These are phyloP conservation scores for Fusarium sp. DNA, from an alignment of 2,329 filamentous ascomycete genomes.

Conservation along the genomic window DNA sequence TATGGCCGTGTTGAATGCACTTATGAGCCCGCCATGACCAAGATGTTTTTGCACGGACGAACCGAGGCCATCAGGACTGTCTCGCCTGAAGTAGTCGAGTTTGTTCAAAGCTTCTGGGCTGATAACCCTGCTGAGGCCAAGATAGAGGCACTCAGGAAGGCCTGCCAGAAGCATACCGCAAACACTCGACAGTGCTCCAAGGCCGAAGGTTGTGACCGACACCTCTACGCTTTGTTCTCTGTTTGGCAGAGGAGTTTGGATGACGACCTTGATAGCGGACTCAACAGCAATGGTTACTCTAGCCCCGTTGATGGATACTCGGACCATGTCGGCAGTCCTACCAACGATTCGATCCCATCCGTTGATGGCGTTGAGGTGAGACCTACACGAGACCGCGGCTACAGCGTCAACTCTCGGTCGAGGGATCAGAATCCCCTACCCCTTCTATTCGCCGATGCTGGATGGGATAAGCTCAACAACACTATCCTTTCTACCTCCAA, in stretches of 20 bases:
- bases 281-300: slow-evolving; percentile 74
- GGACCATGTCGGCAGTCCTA: slow-evolving; percentile 67
- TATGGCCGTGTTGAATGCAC: slow-evolving; percentile 95
- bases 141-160: slow-evolving; percentile 86
- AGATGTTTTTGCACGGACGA: slow-evolving; percentile 90
- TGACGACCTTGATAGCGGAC: slow-evolving; percentile 68
- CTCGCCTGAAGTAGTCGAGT: slow-evolving; percentile 85
- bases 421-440: slow-evolving; percentile 72
- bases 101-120: slow-evolving; percentile 94
- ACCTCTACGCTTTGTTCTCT: slow-evolving; percentile 93
- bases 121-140: slow-evolving; percentile 88
- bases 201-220: slow-evolving; percentile 90
- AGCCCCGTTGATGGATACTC: slow-evolving; percentile 70
- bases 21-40: slow-evolving; percentile 99
- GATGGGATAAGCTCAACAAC: slow-evolving; percentile 96
- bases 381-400: slow-evolving; percentile 63
- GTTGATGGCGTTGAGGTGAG: slow-evolving; percentile 52
- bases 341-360: slow-evolving; percentile 63
- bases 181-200: slow-evolving; percentile 90
- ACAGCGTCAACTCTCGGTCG: slow-evolving; percentile 68
- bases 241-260: slow-evolving; percentile 94
- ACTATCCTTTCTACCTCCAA: slow-evolving; percentile 98
- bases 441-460: slow-evolving; percentile 85
- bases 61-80: slow-evolving; percentile 95
- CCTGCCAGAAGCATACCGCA: slow-evolving; percentile 85